A percentile compares a stretch with the other conserved stretches of the same genome.
Evolutionary conservation across 176 grass and related monocot genomes (phyloP).

Genomic region (Thalia dealbata): DNA sequence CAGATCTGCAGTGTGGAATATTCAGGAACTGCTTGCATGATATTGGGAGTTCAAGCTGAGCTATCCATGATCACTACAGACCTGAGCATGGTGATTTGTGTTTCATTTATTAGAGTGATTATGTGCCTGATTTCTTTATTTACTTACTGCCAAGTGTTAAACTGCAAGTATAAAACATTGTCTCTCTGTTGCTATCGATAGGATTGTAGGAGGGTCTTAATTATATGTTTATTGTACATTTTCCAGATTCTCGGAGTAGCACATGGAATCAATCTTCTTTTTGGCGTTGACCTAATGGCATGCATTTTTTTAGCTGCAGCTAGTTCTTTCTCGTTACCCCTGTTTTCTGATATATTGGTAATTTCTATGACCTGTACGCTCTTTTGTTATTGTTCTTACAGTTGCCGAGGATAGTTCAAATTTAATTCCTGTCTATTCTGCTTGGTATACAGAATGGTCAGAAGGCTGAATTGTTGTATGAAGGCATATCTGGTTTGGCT

Average conservation of each 20-base stretch:
- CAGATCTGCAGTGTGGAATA: conserved; percentile 87
- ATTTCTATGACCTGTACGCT: neutral
- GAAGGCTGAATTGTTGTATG: conserved; percentile 42
- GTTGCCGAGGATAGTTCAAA: neutral
- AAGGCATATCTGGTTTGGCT: conserved; percentile 55
- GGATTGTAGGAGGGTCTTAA: neutral
- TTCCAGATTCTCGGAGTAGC: conserved; percentile 79
- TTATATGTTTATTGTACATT: conserved; percentile 6
- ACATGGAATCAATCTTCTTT: conserved; percentile 76
- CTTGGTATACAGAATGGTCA: conserved; percentile 45
- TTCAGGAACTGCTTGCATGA: conserved; percentile 53
- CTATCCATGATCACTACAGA: conserved; percentile 6
- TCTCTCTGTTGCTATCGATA: neutral
- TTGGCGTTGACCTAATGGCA: conserved; percentile 61
- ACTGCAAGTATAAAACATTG: neutral
- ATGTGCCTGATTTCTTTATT: neutral
- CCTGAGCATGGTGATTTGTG: conserved; percentile 12
- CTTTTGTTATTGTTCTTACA: neutral
- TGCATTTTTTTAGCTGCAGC: conserved; percentile 64
- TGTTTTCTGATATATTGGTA: conserved; percentile 65
- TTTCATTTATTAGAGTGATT: neutral
- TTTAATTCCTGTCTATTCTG: conserved; percentile 24
- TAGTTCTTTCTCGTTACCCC: conserved; percentile 62
- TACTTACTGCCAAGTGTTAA: neutral
- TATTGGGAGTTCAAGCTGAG: conserved; percentile 25